Base-by-base conservation (phyloP, 2,329 filamentous ascomycete species). In the Fusarium pseudoanthophilum region DNA sequence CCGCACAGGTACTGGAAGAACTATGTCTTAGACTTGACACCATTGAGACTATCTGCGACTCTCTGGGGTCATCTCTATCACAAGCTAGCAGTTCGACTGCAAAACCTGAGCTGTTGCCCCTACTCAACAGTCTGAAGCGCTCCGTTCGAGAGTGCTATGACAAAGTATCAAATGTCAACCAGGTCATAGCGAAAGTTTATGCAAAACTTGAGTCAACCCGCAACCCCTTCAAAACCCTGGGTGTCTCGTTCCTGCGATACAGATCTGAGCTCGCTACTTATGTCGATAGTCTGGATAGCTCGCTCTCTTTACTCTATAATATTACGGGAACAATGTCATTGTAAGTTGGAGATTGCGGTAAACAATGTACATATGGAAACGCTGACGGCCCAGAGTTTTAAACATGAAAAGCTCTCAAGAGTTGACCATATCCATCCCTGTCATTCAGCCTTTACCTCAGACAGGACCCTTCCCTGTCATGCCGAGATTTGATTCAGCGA, bases 41-140 rank as follows among this genome's bases (percentile, higher is more conserved):
- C 4, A 58, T 74, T n/a, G 60, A 62, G 10, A n/a, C 14, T 1
- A 32, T 64, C 4, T 74, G 60, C 16, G 18, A 60, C 2, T 65
- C 42, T 1, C 55, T 74, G 0, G 58, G 58, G 4, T 7, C 8
- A 1, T 26, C 46, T 3, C 45, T 73, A 0, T 21, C 13, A 3
- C 7, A 37, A 4, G 45, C 34, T 37, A 28, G 59, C 10, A 8
- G 14, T 16, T n/a, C 0, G 10, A 42, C 13, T 26, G 26, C 2
- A 5, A 26, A 0, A 9, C 45, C n/a, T 16, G 11, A 2, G 28
- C 21, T 48, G 2, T 13, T 21, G 5, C 36, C 21, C 1, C 42
- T 65, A 4, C 56, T 71, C 14, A 34, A 18, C 10, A 63, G 20
- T 2, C 20, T 72, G 24, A 48, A 64, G 4, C 11, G 26, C 1